These are phyloP conservation scores for Phytophthora pseudosyringae DNA, from an alignment of 352 stramenopile species.

Conservation along the genomic window DNA sequence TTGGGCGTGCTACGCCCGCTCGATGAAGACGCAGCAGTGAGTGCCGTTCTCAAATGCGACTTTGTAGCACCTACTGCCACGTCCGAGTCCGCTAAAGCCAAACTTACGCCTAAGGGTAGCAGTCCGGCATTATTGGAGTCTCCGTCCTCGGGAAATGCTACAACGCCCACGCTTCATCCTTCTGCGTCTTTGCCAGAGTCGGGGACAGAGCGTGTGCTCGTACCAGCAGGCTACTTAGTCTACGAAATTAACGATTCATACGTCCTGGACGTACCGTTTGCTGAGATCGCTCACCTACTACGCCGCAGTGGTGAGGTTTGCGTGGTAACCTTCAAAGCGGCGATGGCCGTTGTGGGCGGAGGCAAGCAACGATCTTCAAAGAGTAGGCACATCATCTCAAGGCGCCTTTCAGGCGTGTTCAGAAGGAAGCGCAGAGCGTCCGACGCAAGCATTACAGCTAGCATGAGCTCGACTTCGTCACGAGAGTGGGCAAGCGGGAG, in stretches of 20 bases:
- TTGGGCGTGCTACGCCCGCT: constrained; percentile 51
- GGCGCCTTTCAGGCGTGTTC: constrained; percentile 59
- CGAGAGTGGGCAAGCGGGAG: constrained; percentile 25
- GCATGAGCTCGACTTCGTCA: constrained; percentile 30
- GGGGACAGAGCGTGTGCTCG: constrained; percentile 30
- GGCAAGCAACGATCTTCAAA: constrained; percentile 20
- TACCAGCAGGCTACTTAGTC: constrained; percentile 67
- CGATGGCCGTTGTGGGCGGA: constrained; percentile 45
- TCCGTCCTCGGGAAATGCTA: neutral
- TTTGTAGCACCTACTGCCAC: constrained; percentile 42
- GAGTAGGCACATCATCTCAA: constrained; percentile 42
- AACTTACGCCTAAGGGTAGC: constrained; percentile 19
- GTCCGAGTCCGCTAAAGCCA: constrained; percentile 7
- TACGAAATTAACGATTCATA: constrained; percentile 71
- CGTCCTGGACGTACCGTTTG: constrained; percentile 60
- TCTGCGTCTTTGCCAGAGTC: constrained; percentile 14
- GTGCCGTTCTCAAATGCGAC: constrained; percentile 59
- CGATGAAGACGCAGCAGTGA: constrained; percentile 51
- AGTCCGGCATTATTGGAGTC: constrained; percentile 19
- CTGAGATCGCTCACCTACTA: constrained; percentile 67
- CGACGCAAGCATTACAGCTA: constrained; percentile 32
- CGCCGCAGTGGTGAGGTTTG: constrained; percentile 51
- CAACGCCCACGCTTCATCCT: constrained; percentile 6
- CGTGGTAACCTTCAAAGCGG: constrained; percentile 67
- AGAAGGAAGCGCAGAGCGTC: constrained; percentile 30